Evolutionary conservation across 805 yeast species (phyloP).

Genomic region (Ogataea paradorogensis): DNA sequence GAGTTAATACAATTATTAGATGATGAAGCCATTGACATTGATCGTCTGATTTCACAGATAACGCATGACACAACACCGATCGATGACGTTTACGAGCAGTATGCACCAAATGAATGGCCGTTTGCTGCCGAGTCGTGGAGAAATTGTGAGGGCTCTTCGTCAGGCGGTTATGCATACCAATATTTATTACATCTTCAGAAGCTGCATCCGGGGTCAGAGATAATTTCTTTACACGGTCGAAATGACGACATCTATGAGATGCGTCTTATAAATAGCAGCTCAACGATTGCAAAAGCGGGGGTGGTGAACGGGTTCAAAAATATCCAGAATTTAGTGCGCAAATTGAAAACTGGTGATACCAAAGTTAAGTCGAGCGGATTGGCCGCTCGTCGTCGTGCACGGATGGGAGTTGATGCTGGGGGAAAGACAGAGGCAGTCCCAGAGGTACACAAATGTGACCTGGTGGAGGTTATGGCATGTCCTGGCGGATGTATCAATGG

Average conservation of each 20-base stretch:
- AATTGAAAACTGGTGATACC: constrained; percentile 46
- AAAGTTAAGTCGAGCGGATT: constrained; percentile 28
- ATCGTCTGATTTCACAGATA: constrained; percentile 20
- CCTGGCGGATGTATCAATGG: constrained; percentile 98
- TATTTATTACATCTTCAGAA: constrained; percentile 47
- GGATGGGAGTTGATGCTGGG: constrained; percentile 22
- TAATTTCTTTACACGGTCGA: constrained; percentile 55
- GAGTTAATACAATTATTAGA: constrained; percentile 74
- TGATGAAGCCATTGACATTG: constrained; percentile 45
- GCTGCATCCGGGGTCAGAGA: constrained; percentile 19
- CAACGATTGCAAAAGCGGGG: constrained; percentile 53
- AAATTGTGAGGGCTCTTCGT: constrained; percentile 72
- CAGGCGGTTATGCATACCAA: constrained; percentile 86
- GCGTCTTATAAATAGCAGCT: constrained; percentile 41
- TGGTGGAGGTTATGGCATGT: constrained; percentile 96
- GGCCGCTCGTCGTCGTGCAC: constrained; percentile 44
- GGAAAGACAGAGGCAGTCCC: constrained; percentile 32
- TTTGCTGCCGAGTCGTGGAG: constrained; percentile 59
- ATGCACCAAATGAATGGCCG: constrained; percentile 66
- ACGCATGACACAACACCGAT: constrained; percentile 15
- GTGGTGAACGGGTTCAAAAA: constrained; percentile 90
- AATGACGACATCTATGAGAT: constrained; percentile 76
- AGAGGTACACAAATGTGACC: constrained; percentile 69
- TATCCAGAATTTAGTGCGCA: constrained; percentile 89
- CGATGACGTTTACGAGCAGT: constrained; percentile 17